Evolutionary conservation across 2,329 filamentous ascomycete species (phyloP), one percentile per base, ranked within the genome.

Genomic region (Nothophoma quercina): DNA sequence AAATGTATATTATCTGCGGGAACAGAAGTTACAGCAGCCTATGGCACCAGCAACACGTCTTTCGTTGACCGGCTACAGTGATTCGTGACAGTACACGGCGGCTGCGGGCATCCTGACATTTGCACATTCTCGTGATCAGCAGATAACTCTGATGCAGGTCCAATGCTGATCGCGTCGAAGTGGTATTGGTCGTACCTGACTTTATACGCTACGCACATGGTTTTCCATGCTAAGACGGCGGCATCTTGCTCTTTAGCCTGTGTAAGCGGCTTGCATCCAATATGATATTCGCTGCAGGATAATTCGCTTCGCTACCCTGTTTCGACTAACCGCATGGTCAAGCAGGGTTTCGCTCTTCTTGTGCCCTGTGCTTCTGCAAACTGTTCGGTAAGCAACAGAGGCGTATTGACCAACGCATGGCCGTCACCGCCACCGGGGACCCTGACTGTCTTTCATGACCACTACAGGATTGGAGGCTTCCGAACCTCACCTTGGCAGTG

Each of bases 131-230:
- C 55, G 50, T 59, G 54, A 51, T 59, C 58, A 63, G 52, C 54
- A 63, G 62, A 58, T 55, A 42, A 52, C 52, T 52, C 52, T 60
- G 51, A 65, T 72, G 70, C 70, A 71, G 67, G 67, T 69, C 66
- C 68, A 63, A 50, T 46, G 52, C 54, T 50, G 56, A 55, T 59
- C 41, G 63, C 55, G 63, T 62, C 51, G 40, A 49, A 41, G 58
- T 45, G 39, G 47, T 45, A 54, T 41, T 62, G 45, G 59, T 56
- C 38, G 44, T 49, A 34, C 53, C 46, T 63, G 58, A 48, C 43
- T 47, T 21, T 28, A 29, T 16, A 28, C 33, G 50, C 28, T 38
- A 41, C 23, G 21, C 32, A 38, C 36, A 33, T 42, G 36, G 52
- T 35, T 43, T 40, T 43, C 42, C 50, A 38, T 59, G 56, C 58